Base-by-base conservation (phyloP, 495 filamentous ascomycete species). In the Penicillium waksmanii region DNA sequence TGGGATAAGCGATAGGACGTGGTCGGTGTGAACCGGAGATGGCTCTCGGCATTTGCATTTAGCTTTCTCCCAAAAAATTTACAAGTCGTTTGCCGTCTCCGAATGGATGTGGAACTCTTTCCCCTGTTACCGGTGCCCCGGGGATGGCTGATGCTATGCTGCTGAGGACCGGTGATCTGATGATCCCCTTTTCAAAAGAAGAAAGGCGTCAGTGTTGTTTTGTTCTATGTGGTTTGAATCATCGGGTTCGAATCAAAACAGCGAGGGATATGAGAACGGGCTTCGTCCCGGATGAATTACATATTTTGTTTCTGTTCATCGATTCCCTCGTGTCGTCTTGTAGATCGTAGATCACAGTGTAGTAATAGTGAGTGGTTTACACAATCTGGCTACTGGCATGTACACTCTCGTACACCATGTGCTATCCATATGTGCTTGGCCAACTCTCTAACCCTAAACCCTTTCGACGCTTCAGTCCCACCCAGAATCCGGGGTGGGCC, bases 191-290 rank as follows among this genome's bases (percentile, higher is more conserved):
- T 51, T 53, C 61, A 31, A 31, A 31, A 31, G 27, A 31, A 31
- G 27, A 63, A 65, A 57, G 67, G 65, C 67, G 67, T 70, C 66
- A 63, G 64, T 63, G 59, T 64, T 66, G 60, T 64, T 64, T 66
- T 51, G 57, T 65, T 63, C 48, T 59, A 56, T 62, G 36, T 66
- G 53, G 60, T 62, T 62, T 66, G 66, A 59, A 56, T 69, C 58
- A 67, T 67, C 64, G 47, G 61, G 58, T 63, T 52, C 47, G 53
- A 58, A 58, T 56, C 40, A 67, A 61, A 63, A 64, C 66, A 65
- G 58, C 59, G 55, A 62, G 67, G 67, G 62, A 68, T 64, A 70
- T 67, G 65, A 68, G 60, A 70, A 68, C 65, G 67, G 67, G 63
- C 58, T 69, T 62, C 59, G 65, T 62, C 65, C 51, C 65, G 65